phyloP scores from a whole-genome alignment of 805 yeast genomes.

The Starmerella scarabaei region DNA sequence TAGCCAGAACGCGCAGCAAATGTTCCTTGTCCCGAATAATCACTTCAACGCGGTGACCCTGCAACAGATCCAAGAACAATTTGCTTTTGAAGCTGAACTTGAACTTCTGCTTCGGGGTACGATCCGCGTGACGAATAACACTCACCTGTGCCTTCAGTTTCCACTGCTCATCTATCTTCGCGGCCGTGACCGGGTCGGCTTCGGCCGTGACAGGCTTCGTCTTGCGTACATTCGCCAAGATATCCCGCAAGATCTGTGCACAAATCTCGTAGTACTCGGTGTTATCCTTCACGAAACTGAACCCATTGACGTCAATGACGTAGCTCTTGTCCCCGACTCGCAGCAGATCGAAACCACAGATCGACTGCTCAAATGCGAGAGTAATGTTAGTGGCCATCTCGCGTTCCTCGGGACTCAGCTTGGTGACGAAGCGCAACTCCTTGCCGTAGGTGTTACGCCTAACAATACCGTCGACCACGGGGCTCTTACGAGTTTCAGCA shows the following conservation, averaged over 20 bases:
- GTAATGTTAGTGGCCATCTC: conserved; percentile 70
- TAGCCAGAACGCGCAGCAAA: conserved; percentile 68
- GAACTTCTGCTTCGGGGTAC: conserved; percentile 97
- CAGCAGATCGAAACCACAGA: conserved; percentile 91
- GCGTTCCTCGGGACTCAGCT: conserved; percentile 60
- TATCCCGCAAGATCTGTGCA: conserved; percentile 59
- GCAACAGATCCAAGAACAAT: conserved; percentile 68
- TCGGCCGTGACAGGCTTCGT: conserved; percentile 5
- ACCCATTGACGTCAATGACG: conserved; percentile 96
- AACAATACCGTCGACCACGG: conserved; percentile 98
- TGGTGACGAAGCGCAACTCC: conserved; percentile 82
- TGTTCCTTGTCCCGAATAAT: conserved; percentile 84
- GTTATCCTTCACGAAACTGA: conserved; percentile 92
- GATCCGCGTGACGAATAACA: conserved; percentile 91
- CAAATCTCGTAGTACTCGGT: conserved; percentile 71
- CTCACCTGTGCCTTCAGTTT: conserved; percentile 84
- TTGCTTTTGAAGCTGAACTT: conserved; percentile 88
- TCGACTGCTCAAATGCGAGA: conserved; percentile 71
- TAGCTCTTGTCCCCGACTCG: conserved; percentile 79
- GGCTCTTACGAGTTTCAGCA: conserved; percentile 96
- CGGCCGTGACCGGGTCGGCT: conserved; percentile 5
- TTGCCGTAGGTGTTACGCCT: conserved; percentile 95
- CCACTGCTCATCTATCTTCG: conserved; percentile 60
- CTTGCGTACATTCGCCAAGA: conserved; percentile 51
- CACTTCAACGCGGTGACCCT: conserved; percentile 93